phyloP scores from a whole-genome alignment of 108 stramenopile genomes.

The Nitzschia inconspicua region DNA sequence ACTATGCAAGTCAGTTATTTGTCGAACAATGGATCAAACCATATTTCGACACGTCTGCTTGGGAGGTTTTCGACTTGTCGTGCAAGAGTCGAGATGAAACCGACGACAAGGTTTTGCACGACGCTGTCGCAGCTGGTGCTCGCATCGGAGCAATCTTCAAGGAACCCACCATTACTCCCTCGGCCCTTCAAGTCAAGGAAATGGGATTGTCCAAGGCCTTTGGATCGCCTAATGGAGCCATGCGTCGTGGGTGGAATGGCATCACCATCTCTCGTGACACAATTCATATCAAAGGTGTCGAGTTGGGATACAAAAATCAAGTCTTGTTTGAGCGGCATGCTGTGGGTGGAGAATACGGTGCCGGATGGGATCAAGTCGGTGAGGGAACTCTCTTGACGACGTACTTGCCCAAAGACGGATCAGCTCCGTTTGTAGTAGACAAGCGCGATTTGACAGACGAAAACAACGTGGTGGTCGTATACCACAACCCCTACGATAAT shows the following conservation, averaged over 20 bases:
- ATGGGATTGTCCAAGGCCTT: conserved; percentile 90
- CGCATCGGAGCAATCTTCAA: conserved; percentile 94
- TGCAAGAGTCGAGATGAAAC: conserved; percentile 90
- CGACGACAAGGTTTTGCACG: conserved; percentile 86
- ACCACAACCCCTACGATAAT: conserved; percentile 98
- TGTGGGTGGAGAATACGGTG: conserved; percentile 97
- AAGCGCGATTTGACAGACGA: conserved; percentile 92
- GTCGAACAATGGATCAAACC: conserved; percentile 92
- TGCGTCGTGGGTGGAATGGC: conserved; percentile 96
- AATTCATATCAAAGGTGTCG: conserved; percentile 97
- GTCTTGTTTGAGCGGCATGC: conserved; percentile 97
- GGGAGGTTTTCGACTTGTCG: conserved; percentile 89
- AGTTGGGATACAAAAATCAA: conserved; percentile 93
- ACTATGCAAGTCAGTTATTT: conserved; percentile 88
- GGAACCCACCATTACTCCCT: conserved; percentile 97
- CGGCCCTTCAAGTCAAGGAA: conserved; percentile 82
- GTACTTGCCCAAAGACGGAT: conserved; percentile 86
- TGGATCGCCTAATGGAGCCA: conserved; percentile 94
- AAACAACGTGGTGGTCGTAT: conserved; percentile 92
- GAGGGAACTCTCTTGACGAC: conserved; percentile 88
- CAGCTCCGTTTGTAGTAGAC: conserved; percentile 88
- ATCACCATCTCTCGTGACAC: conserved; percentile 96
- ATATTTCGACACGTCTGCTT: conserved; percentile 80
- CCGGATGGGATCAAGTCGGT: conserved; percentile 90
- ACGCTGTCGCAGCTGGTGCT: conserved; percentile 89